Conservation (phyloP, 169 alveolate species). For the Plasmodium inui region DNA sequence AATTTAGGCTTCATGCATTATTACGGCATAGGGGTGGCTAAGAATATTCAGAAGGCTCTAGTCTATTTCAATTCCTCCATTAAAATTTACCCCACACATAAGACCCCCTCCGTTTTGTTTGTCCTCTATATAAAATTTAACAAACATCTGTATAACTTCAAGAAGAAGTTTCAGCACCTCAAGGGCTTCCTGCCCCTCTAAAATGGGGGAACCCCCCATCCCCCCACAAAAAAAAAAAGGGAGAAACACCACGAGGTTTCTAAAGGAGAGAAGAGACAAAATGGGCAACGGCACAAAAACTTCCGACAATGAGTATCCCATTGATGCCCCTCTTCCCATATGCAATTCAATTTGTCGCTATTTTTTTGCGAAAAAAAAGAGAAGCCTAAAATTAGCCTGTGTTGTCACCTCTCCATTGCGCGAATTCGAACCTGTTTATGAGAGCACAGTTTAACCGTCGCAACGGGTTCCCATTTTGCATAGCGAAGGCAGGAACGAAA, state of each 20-base stretch:
- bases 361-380: neutral
- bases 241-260: neutral
- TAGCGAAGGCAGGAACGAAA: neutral
- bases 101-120: constrained; percentile 46
- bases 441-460: neutral
- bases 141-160: constrained; percentile 17
- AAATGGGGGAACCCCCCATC: neutral
- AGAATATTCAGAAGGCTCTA: constrained; percentile 55
- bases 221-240: neutral
- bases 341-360: neutral
- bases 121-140: constrained; percentile 40
- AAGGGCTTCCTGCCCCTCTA: constrained; percentile 7
- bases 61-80: constrained; percentile 62
- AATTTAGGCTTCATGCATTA: constrained; percentile 67
- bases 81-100: constrained; percentile 52
- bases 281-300: neutral
- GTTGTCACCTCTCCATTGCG: neutral
- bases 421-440: neutral
- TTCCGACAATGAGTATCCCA: neutral
- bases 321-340: neutral
- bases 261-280: neutral
- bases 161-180: constrained; percentile 20
- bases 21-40: constrained; percentile 65
- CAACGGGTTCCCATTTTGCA: neutral
- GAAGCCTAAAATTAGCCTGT: neutral